These are phyloP conservation scores for Aspergillus sp. DNA, from an alignment of 2,329 filamentous ascomycete species.

Conservation along the genomic window DNA sequence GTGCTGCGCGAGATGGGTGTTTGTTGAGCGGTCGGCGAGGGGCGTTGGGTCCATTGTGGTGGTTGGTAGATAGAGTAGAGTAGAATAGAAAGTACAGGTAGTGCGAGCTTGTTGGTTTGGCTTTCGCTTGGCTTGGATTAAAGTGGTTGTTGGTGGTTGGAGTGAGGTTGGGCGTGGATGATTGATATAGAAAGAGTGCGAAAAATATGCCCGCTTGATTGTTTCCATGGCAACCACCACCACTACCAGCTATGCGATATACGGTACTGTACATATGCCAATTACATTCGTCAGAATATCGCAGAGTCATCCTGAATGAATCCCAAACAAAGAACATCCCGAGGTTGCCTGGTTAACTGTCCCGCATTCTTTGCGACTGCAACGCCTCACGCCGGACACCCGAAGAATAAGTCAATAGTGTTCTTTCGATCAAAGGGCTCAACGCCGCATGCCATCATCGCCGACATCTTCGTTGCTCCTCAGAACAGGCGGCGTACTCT, in stretches of 20 bases:
- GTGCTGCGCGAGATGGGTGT: conserved; percentile 26
- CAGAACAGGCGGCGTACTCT: conserved; percentile 23
- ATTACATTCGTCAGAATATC: too few species aligned
- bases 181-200: conserved; percentile 1
- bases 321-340: too few species aligned
- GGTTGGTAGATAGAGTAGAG: neutral
- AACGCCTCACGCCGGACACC: too few species aligned
- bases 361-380: too few species aligned
- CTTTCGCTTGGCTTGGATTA: neutral
- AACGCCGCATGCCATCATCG: conserved; percentile 3
- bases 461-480: conserved; percentile 5
- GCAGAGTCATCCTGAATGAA: too few species aligned
- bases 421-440: too few species aligned
- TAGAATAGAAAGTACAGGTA: too few species aligned
- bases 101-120: too few species aligned
- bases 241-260: too few species aligned
- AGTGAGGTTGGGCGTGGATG: neutral
- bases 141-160: conserved; percentile 1
- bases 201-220: conserved; percentile 24
- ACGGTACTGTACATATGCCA: too few species aligned
- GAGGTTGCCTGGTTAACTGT: too few species aligned
- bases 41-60: conserved; percentile 27
- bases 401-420: too few species aligned
- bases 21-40: conserved; percentile 33
- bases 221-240: conserved; percentile 31